phyloP scores from a whole-genome alignment of 2,329 filamentous ascomycete species.

The Apiospora aurea region DNA sequence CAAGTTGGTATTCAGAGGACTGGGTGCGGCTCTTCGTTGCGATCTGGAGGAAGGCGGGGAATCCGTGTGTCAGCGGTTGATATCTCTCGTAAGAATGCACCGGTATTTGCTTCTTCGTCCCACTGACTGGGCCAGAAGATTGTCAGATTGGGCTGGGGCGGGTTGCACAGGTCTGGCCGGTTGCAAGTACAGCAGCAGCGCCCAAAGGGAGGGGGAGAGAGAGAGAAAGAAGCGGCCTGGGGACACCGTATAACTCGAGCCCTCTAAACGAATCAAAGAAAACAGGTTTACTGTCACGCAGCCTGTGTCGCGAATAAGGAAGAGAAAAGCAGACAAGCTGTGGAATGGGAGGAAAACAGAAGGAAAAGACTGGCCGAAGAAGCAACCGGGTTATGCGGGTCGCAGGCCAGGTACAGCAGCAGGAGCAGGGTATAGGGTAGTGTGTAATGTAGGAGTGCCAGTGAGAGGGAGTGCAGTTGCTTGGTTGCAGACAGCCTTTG shows the following conservation, averaged over 20 bases:
- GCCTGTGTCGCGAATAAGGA: background rate
- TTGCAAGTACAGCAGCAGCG: slow-evolving; percentile 21
- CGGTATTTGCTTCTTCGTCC: background rate
- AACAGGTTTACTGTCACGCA: slow-evolving; percentile 3
- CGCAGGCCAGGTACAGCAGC: slow-evolving; percentile 3
- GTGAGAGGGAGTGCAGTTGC: background rate
- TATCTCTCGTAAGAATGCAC: background rate
- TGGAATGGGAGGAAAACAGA: slow-evolving; percentile 13
- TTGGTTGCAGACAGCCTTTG: background rate
- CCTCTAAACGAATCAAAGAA: slow-evolving; percentile 13
- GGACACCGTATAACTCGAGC: background rate
- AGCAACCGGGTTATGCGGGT: slow-evolving; percentile 22
- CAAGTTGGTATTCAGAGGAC: slow-evolving; percentile 55
- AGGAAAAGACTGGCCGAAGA: slow-evolving; percentile 22
- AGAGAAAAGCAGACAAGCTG: background rate
- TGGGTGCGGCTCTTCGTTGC: slow-evolving; percentile 51
- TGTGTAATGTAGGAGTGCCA: background rate
- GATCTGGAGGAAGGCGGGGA: slow-evolving; percentile 8
- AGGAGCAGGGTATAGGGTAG: background rate
- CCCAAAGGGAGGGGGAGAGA: background rate
- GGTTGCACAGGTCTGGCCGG: slow-evolving; percentile 11
- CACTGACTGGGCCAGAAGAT: slow-evolving; percentile 7
- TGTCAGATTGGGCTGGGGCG: slow-evolving; percentile 20
- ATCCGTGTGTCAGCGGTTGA: slow-evolving; percentile 14
- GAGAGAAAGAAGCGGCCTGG: background rate